Base-by-base conservation (phyloP, 1,139 yeast species). In the Sugiyamaella japonica region DNA sequence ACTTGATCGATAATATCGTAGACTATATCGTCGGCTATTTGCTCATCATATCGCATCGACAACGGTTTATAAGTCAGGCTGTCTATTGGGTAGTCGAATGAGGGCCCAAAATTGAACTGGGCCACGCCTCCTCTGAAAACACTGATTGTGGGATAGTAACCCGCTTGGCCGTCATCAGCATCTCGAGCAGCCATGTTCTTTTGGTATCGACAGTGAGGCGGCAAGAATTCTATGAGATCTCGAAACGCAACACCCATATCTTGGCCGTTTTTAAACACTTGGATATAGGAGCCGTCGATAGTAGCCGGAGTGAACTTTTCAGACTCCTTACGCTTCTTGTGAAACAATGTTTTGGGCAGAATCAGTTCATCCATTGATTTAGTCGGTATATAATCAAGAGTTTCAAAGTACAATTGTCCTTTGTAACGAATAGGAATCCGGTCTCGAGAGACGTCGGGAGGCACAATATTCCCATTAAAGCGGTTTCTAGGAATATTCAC, bases 131-230 rank as follows among this genome's bases (percentile, higher is more conserved):
- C 87, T 60, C 83, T 82, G 66, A 83, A 93, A 36, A 87, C 88
- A 54, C 96, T 87, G 34, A 89, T 76, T 73, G 91, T 89, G 1
- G 99, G 99, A 70, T 84, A 93, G 68, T 95, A 93, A 0, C 98
- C 99, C 53, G 90, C 72, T 47, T 82, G 76, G 1, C 96, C 96
- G 67, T 93, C 97, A 67, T 93, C 91, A 28, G 63, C 62, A 43
- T 48, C 57, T 54, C 54, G 55, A 49, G 59, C 54, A 56, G 59
- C 60, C 23, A 58, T 52, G 17, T 63, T 54, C 25, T 56, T 52
- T 41, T 65, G 68, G 44, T 64, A 69, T 49, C 68, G 67, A 13
- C 87, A 82, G 54, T 79, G 73, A 1, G 90, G 91, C 1, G 98
- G 97, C 56, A 87, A 71, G 65, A 90, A 93, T 15, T 91, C 87